phyloP scores from a whole-genome alignment of 345 rosid genomes.

The Eucalyptus sideroxylon region DNA sequence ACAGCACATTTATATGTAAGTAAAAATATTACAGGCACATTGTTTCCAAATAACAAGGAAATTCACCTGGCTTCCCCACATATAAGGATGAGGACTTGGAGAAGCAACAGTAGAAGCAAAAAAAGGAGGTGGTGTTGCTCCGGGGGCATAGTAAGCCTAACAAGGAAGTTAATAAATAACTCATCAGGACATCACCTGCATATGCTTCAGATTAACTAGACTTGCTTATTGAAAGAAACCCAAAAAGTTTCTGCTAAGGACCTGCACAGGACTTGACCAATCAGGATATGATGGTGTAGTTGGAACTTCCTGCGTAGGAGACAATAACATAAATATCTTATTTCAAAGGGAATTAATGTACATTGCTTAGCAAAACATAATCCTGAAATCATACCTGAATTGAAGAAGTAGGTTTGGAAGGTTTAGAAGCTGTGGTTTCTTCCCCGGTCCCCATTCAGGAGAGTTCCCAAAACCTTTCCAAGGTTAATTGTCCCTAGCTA shows the following conservation, averaged over 20 bases:
- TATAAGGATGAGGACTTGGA: conserved; percentile 79
- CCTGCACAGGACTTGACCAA: conserved; percentile 93
- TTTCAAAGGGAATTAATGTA: not conserved
- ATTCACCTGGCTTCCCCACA: conserved; percentile 89
- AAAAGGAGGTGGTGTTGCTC: conserved; percentile 75
- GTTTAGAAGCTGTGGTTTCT: conserved; percentile 53
- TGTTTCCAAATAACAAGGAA: not conserved
- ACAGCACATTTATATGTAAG: not conserved
- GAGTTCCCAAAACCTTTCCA: not conserved
- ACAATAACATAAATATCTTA: not conserved
- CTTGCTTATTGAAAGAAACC: not conserved
- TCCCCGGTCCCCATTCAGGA: conserved; percentile 68
- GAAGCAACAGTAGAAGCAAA: conserved; percentile 82
- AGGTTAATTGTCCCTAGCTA: not conserved
- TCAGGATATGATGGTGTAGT: conserved; percentile 63
- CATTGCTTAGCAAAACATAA: not conserved
- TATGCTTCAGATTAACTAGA: not conserved
- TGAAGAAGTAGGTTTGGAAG: conserved; percentile 65
- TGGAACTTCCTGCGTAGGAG: conserved; percentile 50
- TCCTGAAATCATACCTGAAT: conserved; percentile 33
- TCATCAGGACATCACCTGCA: not conserved
- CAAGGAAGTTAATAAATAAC: conserved; percentile 2
- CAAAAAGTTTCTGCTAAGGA: conserved; percentile 7
- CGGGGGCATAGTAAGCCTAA: conserved; percentile 91
- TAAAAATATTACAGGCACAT: not conserved